phyloP scores from a whole-genome alignment of 1,139 yeast species.

The Blastobotrys persicus region DNA sequence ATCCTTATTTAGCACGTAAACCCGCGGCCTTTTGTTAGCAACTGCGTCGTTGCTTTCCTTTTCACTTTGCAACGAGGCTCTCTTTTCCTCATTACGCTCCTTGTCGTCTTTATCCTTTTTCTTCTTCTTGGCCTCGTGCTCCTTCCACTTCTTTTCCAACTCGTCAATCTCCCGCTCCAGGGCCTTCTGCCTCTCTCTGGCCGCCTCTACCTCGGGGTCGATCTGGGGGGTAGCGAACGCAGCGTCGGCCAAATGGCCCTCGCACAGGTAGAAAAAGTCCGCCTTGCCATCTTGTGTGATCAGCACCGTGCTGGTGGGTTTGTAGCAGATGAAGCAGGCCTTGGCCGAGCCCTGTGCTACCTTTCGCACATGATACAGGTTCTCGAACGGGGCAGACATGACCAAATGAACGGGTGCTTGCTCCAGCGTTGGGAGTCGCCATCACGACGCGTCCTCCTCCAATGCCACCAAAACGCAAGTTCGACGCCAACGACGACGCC shows the following conservation, averaged over 20 bases:
- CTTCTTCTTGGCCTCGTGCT: constrained; percentile 25
- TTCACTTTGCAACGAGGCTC: constrained; percentile 18
- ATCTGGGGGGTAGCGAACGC: constrained; percentile 58
- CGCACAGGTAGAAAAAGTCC: constrained; percentile 72
- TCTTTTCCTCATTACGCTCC: constrained; percentile 25
- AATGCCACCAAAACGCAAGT: constrained; percentile 6
- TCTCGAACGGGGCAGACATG: constrained; percentile 50
- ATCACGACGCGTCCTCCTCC: background rate
- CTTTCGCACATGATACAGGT: constrained; percentile 51
- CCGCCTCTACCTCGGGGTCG: constrained; percentile 47
- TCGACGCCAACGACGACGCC: background rate
- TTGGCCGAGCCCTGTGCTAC: constrained; percentile 58
- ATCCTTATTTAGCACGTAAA: constrained; percentile 50
- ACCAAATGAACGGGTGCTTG: background rate
- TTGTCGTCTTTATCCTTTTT: constrained; percentile 27
- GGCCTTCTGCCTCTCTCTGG: constrained; percentile 42
- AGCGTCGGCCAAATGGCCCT: constrained; percentile 57
- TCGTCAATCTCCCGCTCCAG: constrained; percentile 45
- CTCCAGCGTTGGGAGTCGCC: too few species aligned
- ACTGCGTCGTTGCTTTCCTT: constrained; percentile 28
- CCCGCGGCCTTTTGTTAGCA: constrained; percentile 43
- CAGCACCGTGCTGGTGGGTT: constrained; percentile 61
- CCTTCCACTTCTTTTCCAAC: constrained; percentile 36
- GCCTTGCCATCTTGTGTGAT: constrained; percentile 47
- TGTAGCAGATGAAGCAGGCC: constrained; percentile 66